These are phyloP conservation scores for Stagonosporopsis cucurbitacearum DNA, from an alignment of 2,329 filamentous ascomycete genomes.

Conservation along the genomic window DNA sequence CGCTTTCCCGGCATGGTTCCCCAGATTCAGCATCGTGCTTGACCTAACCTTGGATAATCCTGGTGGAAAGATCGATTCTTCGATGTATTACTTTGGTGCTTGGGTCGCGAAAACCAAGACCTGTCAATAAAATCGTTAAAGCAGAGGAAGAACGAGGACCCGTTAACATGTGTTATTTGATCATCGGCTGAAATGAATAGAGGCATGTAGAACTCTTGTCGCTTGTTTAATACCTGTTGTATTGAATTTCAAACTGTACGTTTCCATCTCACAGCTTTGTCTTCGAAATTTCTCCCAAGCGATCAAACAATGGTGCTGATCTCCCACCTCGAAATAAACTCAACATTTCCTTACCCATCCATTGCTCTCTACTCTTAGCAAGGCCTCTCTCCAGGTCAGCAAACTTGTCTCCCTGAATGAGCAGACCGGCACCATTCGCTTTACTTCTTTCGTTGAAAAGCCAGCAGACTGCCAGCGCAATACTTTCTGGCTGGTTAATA, in stretches of 20 bases:
- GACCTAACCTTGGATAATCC: neutral
- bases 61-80: neutral
- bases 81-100: too few species aligned
- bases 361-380: slow-evolving; percentile 53
- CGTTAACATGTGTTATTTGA: too few species aligned
- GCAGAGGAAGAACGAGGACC: too few species aligned
- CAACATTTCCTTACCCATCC: slow-evolving; percentile 61
- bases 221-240: neutral
- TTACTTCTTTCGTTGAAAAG: slow-evolving; percentile 53
- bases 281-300: slow-evolving; percentile 32
- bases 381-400: slow-evolving; percentile 56
- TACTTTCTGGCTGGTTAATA: slow-evolving; percentile 55
- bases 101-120: too few species aligned
- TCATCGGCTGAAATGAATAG: too few species aligned
- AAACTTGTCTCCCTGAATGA: slow-evolving; percentile 54
- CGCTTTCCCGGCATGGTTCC: too few species aligned
- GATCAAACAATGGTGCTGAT: slow-evolving; percentile 39
- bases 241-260: neutral
- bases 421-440: slow-evolving; percentile 55
- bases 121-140: too few species aligned
- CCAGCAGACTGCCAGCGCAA: slow-evolving; percentile 55
- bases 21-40: too few species aligned
- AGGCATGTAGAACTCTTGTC: neutral
- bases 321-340: slow-evolving; percentile 56
- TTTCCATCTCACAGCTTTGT: slow-evolving; percentile 30